phyloP scores from a whole-genome alignment of 1,139 yeast genomes.

The Hanseniaspora sp. region DNA sequence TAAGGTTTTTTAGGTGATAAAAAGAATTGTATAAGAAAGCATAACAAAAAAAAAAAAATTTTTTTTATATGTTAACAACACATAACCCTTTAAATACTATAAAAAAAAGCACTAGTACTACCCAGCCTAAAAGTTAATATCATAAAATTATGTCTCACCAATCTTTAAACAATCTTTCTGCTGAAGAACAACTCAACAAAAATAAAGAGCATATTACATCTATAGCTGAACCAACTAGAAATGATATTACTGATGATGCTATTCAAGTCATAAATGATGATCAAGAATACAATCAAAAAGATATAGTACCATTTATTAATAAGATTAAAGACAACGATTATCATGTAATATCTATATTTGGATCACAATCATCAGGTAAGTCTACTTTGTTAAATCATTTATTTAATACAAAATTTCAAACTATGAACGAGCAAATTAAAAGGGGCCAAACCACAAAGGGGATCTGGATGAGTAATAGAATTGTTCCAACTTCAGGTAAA shows the following conservation, averaged over 20 bases:
- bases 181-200: no score
- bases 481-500: slow-evolving; percentile 28
- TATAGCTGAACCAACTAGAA: neutral
- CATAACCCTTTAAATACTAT: neutral
- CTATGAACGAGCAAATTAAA: slow-evolving; percentile 65
- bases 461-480: slow-evolving; percentile 62
- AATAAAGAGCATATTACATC: no score
- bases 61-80: neutral
- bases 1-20: no score
- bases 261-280: slow-evolving; percentile 71
- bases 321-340: slow-evolving; percentile 55
- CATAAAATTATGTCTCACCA: neutral
- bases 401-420: slow-evolving; percentile 80
- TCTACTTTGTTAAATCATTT: slow-evolving; percentile 76
- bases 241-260: slow-evolving; percentile 22
- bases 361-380: slow-evolving; percentile 94
- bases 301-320: slow-evolving; percentile 31
- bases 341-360: slow-evolving; percentile 90
- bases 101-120: neutral
- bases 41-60: no score
- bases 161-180: neutral
- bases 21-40: no score
- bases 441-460: slow-evolving; percentile 92
- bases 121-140: neutral
- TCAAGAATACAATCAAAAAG: slow-evolving; percentile 45